Evolutionary conservation across 192 early-diverging fungal species (phyloP).

Genomic region (Coemansia sp.): DNA sequence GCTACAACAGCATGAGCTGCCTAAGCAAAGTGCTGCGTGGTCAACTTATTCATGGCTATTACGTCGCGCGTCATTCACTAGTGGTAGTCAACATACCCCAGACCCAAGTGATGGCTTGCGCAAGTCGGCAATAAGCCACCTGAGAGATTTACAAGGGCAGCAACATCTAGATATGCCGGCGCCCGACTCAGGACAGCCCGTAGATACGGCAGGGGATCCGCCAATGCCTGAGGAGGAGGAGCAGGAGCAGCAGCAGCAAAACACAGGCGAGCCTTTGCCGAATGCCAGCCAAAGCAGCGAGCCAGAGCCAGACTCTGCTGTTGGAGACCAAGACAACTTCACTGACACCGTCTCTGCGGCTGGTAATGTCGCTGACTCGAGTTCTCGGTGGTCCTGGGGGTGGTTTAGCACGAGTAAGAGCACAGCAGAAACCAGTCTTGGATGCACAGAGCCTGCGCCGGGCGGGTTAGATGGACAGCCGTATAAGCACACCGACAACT

Average conservation of each 20-base stretch:
- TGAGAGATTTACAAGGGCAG: not conserved
- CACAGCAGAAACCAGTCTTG: not conserved
- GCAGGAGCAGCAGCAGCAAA: not conserved
- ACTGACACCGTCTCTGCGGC: not conserved
- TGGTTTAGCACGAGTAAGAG: slow-evolving; percentile 10
- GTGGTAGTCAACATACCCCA: not conserved
- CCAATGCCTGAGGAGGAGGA: not conserved
- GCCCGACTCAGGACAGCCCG: not conserved
- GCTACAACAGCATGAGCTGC: not conserved
- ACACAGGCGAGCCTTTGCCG: not conserved
- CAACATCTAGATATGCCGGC: not conserved
- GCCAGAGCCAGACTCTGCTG: not conserved
- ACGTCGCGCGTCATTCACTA: not conserved
- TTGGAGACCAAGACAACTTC: not conserved
- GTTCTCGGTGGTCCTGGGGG: slow-evolving; percentile 7
- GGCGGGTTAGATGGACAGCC: not conserved
- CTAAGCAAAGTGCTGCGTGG: not conserved
- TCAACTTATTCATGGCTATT: not conserved
- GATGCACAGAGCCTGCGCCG: not conserved
- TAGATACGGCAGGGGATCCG: not conserved
- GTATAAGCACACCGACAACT: not conserved
- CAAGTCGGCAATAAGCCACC: not conserved
- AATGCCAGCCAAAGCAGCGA: not conserved
- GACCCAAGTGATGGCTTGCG: not conserved
- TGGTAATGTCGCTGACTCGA: not conserved